A percentile compares a stretch with the other conserved stretches of the same genome.
These are phyloP conservation scores for Trypanosoma mega DNA, from an alignment of 208 protist species.

Conservation along the genomic window DNA sequence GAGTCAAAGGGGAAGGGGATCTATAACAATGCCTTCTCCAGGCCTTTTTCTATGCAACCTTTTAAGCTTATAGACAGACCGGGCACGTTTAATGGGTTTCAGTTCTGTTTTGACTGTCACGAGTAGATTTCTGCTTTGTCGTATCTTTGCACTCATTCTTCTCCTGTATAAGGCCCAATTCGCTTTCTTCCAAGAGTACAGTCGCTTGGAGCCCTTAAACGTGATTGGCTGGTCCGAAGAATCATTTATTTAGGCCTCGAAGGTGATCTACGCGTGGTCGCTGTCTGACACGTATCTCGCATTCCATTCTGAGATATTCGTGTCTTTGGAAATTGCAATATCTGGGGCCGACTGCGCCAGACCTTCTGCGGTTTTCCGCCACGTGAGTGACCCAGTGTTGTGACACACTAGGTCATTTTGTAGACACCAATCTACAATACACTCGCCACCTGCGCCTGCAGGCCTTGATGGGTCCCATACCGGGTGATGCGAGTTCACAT, in stretches of 20 bases:
- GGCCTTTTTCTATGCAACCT: too few species aligned
- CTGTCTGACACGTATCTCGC: conserved; percentile 1
- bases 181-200: conserved; percentile 19
- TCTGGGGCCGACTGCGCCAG: conserved; percentile 4
- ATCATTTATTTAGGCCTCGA: background rate
- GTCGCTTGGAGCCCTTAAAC: background rate
- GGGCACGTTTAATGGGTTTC: too few species aligned
- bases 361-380: background rate
- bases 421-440: too few species aligned
- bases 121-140: too few species aligned
- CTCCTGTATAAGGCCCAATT: background rate
- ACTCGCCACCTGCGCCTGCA: too few species aligned
- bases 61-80: too few species aligned
- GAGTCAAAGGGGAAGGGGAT: too few species aligned
- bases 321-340: background rate
- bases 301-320: background rate
- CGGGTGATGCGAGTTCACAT: too few species aligned
- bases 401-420: too few species aligned
- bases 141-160: too few species aligned
- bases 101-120: too few species aligned
- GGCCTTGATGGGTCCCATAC: too few species aligned
- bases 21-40: background rate
- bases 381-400: background rate
- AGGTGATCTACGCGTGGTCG: conserved; percentile 14
- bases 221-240: background rate